A percentile compares a stretch with the other conserved stretches of the same genome.
These are phyloP conservation scores for Triticum dicoccoides DNA, from an alignment of 176 grass and related monocot genomes.

Conservation along the genomic window DNA sequence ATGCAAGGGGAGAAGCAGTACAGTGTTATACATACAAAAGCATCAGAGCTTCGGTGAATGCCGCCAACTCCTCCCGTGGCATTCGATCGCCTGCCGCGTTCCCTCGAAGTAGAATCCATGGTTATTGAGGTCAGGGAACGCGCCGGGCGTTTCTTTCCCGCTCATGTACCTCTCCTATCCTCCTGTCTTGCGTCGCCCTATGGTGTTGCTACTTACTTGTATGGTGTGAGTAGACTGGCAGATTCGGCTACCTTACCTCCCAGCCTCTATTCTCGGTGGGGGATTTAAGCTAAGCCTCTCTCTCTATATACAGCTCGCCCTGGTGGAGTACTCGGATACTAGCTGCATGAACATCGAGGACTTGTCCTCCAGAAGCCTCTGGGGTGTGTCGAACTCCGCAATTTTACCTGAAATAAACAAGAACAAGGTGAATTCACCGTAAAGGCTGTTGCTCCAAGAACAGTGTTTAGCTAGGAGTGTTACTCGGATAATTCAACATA, in stretches of 20 bases:
- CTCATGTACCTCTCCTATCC: conserved; percentile 1
- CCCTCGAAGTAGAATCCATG: conserved; percentile 2
- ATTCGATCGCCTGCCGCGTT: background rate
- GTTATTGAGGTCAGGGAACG: conserved; percentile 46
- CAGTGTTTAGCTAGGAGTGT: background rate
- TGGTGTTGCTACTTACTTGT: conserved; percentile 25
- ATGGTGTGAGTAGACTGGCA: conserved; percentile 28
- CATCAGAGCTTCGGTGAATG: conserved; percentile 33
- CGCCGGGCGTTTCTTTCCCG: background rate
- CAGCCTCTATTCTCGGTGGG: conserved; percentile 25
- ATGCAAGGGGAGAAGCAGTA: conserved; percentile 33
- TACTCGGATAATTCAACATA: background rate
- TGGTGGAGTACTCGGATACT: conserved; percentile 84
- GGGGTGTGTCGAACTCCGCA: conserved; percentile 78
- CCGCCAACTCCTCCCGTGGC: conserved; percentile 9
- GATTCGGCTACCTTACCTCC: conserved; percentile 36
- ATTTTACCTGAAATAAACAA: conserved; percentile 75
- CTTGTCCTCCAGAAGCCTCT: conserved; percentile 73
- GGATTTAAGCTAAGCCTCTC: conserved; percentile 54
- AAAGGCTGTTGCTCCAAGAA: background rate
- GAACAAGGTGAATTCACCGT: background rate
- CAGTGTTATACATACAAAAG: conserved; percentile 43
- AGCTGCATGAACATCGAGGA: conserved; percentile 89
- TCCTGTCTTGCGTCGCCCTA: background rate
- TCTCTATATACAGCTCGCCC: conserved; percentile 64